Evolutionary conservation across 805 yeast species (phyloP), one percentile per base, ranked within the genome.

Genomic region (Babjeviella inositovora): DNA sequence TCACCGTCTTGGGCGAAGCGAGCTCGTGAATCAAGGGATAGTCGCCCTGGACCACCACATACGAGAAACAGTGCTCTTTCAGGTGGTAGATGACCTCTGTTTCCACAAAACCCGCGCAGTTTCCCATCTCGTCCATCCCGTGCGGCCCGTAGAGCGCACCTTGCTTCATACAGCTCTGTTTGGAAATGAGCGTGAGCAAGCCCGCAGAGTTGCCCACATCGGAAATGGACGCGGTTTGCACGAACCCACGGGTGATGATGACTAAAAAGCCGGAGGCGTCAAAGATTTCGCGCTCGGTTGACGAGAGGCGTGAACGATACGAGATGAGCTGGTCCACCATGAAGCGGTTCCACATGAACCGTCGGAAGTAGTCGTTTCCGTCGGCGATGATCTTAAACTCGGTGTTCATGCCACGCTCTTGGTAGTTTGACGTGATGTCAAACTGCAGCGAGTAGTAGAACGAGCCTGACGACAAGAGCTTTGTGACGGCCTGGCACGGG

Each of bases 91-190:
- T 47, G 9, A 64, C 37, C 37, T 67, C 73, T 4, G 66, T 49
- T 32, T 67, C 73, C 12, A 54, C 62, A 33, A 49, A 64, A 32
- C 65, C 63, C 3, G 70, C 50, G 8, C 53, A 66, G 12, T 53
- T 50, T 2, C 72, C 70, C 19, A 60, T 59, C 29, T 67, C 73
- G 35, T 67, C 74, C 33, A 64, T 51, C 16, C 74, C 68, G 49
- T 61, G 60, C 15, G 65, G 65, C 1, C 74, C 74, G 36, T 64
- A 65, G 11, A 65, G 39, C 17, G 42, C 43, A 8, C 34, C 17
- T 8, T 25, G 30, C 30, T 58, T 60, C 15, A 38, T 37, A 28
- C 70, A 60, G 15, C 59, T 50, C 30, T 66, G 73, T 32, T 61
- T 64, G 3, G 70, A 53, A 7, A 66, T 58, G 7, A 66, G 45